phyloP scores from a whole-genome alignment of 139 green algal genomes.

The Chlamydomonas schloesseri region DNA sequence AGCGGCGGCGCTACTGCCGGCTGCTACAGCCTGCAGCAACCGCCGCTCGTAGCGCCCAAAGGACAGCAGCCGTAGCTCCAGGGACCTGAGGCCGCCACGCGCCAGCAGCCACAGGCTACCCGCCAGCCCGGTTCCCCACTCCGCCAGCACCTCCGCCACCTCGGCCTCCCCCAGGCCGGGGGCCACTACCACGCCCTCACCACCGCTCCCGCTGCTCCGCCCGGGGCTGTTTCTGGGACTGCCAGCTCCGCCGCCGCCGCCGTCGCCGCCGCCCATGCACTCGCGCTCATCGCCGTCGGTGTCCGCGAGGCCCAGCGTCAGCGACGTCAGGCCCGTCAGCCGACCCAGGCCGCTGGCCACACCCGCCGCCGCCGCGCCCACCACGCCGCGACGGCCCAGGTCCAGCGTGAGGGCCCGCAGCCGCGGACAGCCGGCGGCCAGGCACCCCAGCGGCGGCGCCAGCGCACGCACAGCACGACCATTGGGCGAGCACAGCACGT shows the following conservation, averaged over 20 bases:
- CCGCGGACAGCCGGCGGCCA: background rate
- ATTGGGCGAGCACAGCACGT: background rate
- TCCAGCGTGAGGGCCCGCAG: conserved; percentile 3
- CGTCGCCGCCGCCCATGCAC: background rate
- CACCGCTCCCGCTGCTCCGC: background rate
- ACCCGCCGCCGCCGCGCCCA: background rate
- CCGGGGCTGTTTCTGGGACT: background rate
- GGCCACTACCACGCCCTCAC: background rate
- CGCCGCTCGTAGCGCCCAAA: background rate
- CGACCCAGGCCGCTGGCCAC: background rate
- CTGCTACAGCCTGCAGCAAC: conserved; percentile 11
- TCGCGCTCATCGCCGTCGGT: background rate
- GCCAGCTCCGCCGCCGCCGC: background rate
- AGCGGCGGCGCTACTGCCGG: background rate
- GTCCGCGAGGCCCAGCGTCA: background rate
- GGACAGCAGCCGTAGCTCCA: conserved; percentile 28
- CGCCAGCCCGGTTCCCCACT: background rate
- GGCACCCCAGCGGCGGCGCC: background rate
- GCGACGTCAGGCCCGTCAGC: conserved; percentile 1
- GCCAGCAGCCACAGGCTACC: conserved; percentile 25
- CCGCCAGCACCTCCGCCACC: background rate
- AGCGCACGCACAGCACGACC: background rate
- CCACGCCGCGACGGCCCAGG: background rate
- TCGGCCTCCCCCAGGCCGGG: background rate
- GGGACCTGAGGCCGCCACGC: background rate